phyloP scores from a whole-genome alignment of 2,329 filamentous ascomycete species.

The Thielaviopsis euricoi region DNA sequence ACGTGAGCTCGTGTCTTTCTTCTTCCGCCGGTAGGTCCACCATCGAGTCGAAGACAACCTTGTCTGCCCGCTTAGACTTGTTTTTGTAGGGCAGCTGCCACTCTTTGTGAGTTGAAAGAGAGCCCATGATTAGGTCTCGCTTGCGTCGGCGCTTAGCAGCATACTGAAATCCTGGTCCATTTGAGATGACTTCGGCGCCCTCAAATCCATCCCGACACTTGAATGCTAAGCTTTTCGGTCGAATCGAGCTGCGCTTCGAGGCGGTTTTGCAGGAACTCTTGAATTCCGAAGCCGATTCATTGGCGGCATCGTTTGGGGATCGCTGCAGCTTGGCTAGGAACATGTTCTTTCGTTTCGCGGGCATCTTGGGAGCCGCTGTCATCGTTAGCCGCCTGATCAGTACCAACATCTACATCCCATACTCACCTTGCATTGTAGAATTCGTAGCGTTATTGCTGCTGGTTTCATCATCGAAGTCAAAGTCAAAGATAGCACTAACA shows the following conservation, averaged over 20 bases:
- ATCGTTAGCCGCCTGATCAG: not conserved
- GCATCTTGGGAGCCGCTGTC: not conserved
- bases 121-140: slow-evolving; percentile 1
- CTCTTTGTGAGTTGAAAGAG: slow-evolving; percentile 2
- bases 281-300: not conserved
- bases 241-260: not conserved
- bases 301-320: not conserved
- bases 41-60: not conserved
- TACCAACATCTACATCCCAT: not conserved
- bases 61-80: not conserved
- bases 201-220: slow-evolving; percentile 9
- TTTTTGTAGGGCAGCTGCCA: not conserved
- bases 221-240: not conserved
- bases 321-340: not conserved
- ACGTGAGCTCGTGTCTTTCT: slow-evolving; percentile 1
- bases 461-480: slow-evolving; percentile 4
- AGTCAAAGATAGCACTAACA: slow-evolving; percentile 1
- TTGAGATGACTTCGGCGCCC: slow-evolving; percentile 8
- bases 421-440: not conserved
- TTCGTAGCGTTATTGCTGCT: not conserved
- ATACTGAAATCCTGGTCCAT: slow-evolving; percentile 8
- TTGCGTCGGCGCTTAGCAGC: slow-evolving; percentile 5
- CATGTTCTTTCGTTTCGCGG: not conserved
- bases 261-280: not conserved
- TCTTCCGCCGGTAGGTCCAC: not conserved